Evolutionary conservation across 2,329 filamentous ascomycete species (phyloP).

Genomic region (Rutstroemia sp.): DNA sequence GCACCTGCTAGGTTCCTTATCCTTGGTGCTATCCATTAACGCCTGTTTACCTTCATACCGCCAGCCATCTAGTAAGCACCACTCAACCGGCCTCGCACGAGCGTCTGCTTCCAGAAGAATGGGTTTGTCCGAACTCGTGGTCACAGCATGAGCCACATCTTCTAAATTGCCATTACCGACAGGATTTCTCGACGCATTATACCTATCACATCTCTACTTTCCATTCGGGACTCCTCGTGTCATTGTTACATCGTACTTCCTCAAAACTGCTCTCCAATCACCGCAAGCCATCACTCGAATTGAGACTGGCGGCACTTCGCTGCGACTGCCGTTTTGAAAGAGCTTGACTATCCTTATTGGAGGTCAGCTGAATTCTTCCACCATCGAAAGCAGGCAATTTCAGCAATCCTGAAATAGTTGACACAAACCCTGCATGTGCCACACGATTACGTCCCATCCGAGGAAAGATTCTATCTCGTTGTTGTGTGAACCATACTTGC

Average conservation of each 20-base stretch:
- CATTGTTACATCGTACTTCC: slow-evolving; percentile 11
- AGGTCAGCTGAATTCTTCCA: slow-evolving; percentile 21
- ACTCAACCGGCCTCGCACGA: slow-evolving; percentile 18
- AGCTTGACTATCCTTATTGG: slow-evolving; percentile 11
- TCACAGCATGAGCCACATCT: slow-evolving; percentile 28
- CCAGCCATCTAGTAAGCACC: slow-evolving; percentile 15
- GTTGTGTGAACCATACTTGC: slow-evolving; percentile 8
- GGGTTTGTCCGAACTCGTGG: slow-evolving; percentile 24
- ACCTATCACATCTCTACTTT: slow-evolving; percentile 16
- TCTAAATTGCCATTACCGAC: slow-evolving; percentile 20
- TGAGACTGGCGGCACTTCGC: slow-evolving; percentile 22
- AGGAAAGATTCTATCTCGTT: slow-evolving; percentile 14
- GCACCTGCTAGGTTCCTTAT: slow-evolving; percentile 21
- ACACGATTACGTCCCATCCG: slow-evolving; percentile 17
- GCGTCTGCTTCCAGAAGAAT: slow-evolving; percentile 28
- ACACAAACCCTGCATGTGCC: slow-evolving; percentile 21
- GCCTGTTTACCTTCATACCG: slow-evolving; percentile 15
- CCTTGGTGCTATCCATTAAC: slow-evolving; percentile 19
- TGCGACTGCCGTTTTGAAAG: slow-evolving; percentile 21
- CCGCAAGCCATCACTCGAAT: slow-evolving; percentile 15
- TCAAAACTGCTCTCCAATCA: slow-evolving; percentile 11
- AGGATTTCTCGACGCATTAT: slow-evolving; percentile 14
- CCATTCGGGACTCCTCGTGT: slow-evolving; percentile 13
- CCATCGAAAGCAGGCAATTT: slow-evolving; percentile 12
- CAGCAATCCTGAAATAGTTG: slow-evolving; percentile 18